A percentile compares a stretch with the other conserved stretches of the same genome.
These are phyloP conservation scores for Penicillium sp. DNA, from an alignment of 2,329 filamentous ascomycete species.

Conservation along the genomic window DNA sequence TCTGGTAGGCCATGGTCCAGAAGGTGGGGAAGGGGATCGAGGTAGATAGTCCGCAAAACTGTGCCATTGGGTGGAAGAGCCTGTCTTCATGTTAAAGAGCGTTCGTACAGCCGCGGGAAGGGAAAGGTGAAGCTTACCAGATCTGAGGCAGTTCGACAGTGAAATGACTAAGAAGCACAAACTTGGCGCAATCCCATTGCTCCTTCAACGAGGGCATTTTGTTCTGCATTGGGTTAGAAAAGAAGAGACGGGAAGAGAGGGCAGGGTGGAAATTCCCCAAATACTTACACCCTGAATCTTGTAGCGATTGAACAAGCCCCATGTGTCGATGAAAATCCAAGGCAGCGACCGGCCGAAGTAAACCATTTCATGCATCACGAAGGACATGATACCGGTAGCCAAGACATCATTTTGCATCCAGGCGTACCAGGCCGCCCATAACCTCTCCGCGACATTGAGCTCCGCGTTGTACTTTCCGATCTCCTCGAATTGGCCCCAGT, in stretches of 20 bases:
- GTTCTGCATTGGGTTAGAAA: conserved; percentile 45
- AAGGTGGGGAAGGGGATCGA: conserved; percentile 84
- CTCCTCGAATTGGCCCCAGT: conserved; percentile 67
- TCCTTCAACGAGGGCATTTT: conserved; percentile 92
- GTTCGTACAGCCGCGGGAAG: background rate
- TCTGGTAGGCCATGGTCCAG: conserved; percentile 87
- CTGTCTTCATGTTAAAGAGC: conserved; percentile 29
- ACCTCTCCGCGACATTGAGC: conserved; percentile 80
- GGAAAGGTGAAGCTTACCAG: conserved; percentile 56
- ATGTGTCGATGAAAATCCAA: conserved; percentile 87
- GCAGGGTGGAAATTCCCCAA: background rate
- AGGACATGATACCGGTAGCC: conserved; percentile 96
- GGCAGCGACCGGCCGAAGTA: conserved; percentile 93
- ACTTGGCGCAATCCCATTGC: conserved; percentile 89
- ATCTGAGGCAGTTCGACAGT: conserved; percentile 98
- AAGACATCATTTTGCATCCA: conserved; percentile 98
- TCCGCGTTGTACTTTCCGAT: conserved; percentile 75
- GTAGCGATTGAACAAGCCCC: conserved; percentile 86
- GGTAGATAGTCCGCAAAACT: conserved; percentile 85
- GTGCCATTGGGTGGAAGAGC: conserved; percentile 95
- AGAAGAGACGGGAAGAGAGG: no score
- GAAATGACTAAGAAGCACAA: conserved; percentile 93
- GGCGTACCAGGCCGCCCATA: conserved; percentile 96
- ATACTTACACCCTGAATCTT: conserved; percentile 82
- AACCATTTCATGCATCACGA: conserved; percentile 87